Percentiles rank a stretch among this genome's conserved stretches.
These are phyloP conservation scores for Apiospora hydei DNA, from an alignment of 2,329 filamentous ascomycete species.

Conservation along the genomic window DNA sequence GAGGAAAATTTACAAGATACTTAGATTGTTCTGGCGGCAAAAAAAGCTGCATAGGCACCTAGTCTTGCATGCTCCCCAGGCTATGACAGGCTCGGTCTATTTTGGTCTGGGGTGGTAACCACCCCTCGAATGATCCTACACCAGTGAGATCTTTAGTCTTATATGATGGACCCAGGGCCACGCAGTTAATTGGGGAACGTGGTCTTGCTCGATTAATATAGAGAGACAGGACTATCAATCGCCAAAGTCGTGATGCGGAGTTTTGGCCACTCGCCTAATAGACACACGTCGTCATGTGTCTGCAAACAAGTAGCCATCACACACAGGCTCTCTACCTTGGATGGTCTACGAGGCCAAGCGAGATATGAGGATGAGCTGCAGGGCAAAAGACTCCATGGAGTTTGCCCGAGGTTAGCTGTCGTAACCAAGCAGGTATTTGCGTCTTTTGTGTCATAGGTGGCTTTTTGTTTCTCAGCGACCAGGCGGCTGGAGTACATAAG, in stretches of 20 bases:
- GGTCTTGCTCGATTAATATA: not conserved
- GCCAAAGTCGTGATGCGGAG: not conserved
- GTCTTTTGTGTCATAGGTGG: not conserved
- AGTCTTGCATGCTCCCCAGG: not conserved
- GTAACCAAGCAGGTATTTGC: not conserved
- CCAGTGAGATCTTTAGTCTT: conserved; percentile 1
- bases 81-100: conserved; percentile 1
- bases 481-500: conserved; percentile 1
- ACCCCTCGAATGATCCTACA: not conserved
- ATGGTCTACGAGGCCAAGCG: not conserved
- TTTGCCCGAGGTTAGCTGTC: not conserved
- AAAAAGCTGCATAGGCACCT: not conserved
- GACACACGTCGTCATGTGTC: conserved; percentile 19
- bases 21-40: conserved; percentile 12
- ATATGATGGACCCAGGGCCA: not conserved
- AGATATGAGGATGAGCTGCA: not conserved
- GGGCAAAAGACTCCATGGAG: not conserved
- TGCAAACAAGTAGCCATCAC: not conserved
- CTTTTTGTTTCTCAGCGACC: not conserved
- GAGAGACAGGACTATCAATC: not conserved
- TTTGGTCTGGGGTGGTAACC: conserved; percentile 4
- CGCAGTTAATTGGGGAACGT: not conserved
- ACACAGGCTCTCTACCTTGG: not conserved
- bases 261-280: conserved; percentile 24
- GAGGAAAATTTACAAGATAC: not conserved